Evolutionary conservation across 148 eudicot genomes (phyloP).

Genomic region (Nyssa sinensis): DNA sequence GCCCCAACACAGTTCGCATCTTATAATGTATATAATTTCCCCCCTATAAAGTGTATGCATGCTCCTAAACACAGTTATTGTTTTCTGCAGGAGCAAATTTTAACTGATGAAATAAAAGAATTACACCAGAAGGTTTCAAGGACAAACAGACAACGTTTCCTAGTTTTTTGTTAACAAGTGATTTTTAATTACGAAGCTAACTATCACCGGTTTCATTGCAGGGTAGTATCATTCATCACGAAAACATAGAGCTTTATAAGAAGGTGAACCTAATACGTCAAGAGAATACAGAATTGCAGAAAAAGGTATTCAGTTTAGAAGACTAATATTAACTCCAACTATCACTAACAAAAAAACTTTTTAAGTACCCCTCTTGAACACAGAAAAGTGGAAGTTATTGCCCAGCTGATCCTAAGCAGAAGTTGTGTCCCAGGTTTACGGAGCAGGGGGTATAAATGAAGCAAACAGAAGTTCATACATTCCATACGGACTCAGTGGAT

Average conservation of each 20-base stretch:
- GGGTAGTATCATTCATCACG: not conserved
- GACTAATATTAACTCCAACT: not conserved
- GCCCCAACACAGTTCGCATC: not conserved
- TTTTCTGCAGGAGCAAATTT: conserved; percentile 61
- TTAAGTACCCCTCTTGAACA: not conserved
- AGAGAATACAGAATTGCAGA: not conserved
- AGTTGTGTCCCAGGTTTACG: conserved; percentile 40
- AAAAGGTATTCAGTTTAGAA: not conserved
- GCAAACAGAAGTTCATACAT: conserved; percentile 29
- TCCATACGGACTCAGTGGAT: conserved; percentile 21
- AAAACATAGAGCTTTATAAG: conserved; percentile 1
- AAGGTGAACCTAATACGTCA: not conserved
- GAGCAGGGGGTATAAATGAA: conserved; percentile 19
- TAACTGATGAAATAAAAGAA: conserved; percentile 62
- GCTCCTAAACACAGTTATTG: conserved; percentile 12
- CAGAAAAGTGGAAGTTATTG: not conserved
- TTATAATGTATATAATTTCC: not conserved
- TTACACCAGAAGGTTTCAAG: conserved; percentile 49
- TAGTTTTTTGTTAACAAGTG: not conserved
- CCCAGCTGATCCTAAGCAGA: not conserved
- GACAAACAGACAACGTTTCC: not conserved
- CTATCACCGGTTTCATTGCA: not conserved
- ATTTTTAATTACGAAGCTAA: not conserved
- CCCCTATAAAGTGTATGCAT: not conserved
- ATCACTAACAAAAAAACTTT: not conserved